Conservation (phyloP, 495 filamentous ascomycete species). For the Darksidea phi region DNA sequence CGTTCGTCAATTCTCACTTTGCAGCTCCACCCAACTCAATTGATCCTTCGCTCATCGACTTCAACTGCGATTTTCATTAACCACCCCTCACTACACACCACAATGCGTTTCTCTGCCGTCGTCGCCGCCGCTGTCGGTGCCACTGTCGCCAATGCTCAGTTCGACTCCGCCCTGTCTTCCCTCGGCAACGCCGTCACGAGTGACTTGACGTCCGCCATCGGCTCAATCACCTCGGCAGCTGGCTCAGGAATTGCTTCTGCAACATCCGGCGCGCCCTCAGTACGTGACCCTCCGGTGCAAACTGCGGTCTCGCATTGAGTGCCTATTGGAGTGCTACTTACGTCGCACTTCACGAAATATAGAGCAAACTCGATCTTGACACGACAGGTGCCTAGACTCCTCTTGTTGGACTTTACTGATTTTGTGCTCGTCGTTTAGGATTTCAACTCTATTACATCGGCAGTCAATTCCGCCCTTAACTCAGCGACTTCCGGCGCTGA, state of each 20-base stretch:
- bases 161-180: slow-evolving; percentile 13
- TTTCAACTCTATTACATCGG: neutral
- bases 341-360: too few species aligned
- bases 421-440: too few species aligned
- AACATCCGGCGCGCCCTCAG: neutral
- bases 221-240: slow-evolving; percentile 5
- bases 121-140: slow-evolving; percentile 27
- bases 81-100: slow-evolving; percentile 9
- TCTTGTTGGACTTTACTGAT: too few species aligned
- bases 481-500: slow-evolving; percentile 12
- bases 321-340: too few species aligned
- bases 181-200: neutral
- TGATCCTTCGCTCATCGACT: neutral
- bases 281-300: too few species aligned
- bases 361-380: too few species aligned
- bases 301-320: too few species aligned
- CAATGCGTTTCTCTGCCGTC: slow-evolving; percentile 34
- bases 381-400: too few species aligned
- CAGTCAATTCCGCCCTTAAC: slow-evolving; percentile 4
- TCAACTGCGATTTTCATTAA: neutral
- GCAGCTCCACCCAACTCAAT: slow-evolving; percentile 11
- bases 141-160: slow-evolving; percentile 20
- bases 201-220: neutral
- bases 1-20: neutral
- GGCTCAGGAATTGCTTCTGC: neutral